Base-by-base conservation (phyloP, 169 alveolate species). In the Eimeria necatrix region DNA sequence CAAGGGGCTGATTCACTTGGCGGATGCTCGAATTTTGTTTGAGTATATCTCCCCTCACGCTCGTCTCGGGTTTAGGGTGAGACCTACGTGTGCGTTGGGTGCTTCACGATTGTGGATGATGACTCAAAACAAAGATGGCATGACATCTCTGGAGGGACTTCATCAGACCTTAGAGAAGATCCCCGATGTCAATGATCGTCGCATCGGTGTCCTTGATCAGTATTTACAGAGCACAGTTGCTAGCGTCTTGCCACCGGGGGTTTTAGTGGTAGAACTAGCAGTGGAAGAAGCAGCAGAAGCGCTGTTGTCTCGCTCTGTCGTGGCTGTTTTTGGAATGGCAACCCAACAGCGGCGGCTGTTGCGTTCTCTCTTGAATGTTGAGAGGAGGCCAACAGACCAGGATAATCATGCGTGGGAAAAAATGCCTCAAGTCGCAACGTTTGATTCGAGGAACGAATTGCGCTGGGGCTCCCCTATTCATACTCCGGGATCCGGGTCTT, bases 231-330 rank as follows among this genome's bases (percentile, higher is more conserved):
- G 6, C 49, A 80, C 71, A 4, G 89, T 80, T 7, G 10, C 60
- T 4, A 52, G 71, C n/a, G 89, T 80, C n/a, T 22, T 80, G 14
- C 89, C 89, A 4, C 51, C 64, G n/a, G 89, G 89, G 14, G 89
- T 80, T 4, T 8, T 8, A 5, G 89, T 80, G 18, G 70, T 14
- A 4, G 89, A 49, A 4, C 5, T 80, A 16, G 46, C 48, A 3
- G 71, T 80, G 10, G 89, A 80, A 20, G 89, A 80, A 48, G 89
- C 89, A 51, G 89, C 89, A 22, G 89, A 80, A 20, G 89, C 89
- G 20, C 49, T 80, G 12, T 70, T 80, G 4, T 48, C 89, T 41
- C 68, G 70, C 48, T 0, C 89, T 48, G 89, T 80, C 60, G 46
- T 18, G n/a, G 89, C 89, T 48, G 89, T 80, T 41, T 80, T 80